phyloP scores from a whole-genome alignment of 257 asterid genomes.

The Solanum medicagineum region DNA sequence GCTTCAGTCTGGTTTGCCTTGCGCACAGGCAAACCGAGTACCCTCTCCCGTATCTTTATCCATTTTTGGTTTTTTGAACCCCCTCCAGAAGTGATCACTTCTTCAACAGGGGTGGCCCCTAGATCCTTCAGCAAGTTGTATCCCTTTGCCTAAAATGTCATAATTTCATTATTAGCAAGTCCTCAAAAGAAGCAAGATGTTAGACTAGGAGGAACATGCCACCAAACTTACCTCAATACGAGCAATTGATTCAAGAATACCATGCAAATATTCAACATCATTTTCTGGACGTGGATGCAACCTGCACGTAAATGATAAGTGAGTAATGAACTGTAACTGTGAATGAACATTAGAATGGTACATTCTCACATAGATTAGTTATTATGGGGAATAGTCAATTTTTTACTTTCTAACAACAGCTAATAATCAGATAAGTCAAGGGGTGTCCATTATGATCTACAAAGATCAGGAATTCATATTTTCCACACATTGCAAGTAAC shows the following conservation, averaged over 20 bases:
- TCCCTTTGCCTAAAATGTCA: conserved; percentile 51
- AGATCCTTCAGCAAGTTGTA: conserved; percentile 59
- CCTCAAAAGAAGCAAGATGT: background rate
- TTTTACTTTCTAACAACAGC: background rate
- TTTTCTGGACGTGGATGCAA: conserved; percentile 74
- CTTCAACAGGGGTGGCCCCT: conserved; percentile 88
- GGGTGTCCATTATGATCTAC: background rate
- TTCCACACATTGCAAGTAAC: background rate
- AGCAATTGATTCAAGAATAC: conserved; percentile 86
- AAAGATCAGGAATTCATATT: background rate
- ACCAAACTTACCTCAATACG: conserved; percentile 59
- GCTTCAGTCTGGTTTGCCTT: conserved; percentile 81
- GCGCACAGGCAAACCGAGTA: conserved; percentile 61
- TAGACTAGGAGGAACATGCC: background rate
- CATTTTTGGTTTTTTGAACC: conserved; percentile 79
- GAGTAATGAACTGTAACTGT: background rate
- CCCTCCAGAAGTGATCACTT: conserved; percentile 82
- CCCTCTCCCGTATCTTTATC: conserved; percentile 72
- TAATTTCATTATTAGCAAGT: background rate
- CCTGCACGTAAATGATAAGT: conserved; percentile 27
- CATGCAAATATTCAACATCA: conserved; percentile 71
- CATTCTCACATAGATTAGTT: background rate
- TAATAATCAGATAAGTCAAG: background rate
- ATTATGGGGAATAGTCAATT: background rate
- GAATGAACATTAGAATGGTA: background rate